phyloP scores from a whole-genome alignment of 1,139 yeast species.

The Yamadazyma sp. region DNA sequence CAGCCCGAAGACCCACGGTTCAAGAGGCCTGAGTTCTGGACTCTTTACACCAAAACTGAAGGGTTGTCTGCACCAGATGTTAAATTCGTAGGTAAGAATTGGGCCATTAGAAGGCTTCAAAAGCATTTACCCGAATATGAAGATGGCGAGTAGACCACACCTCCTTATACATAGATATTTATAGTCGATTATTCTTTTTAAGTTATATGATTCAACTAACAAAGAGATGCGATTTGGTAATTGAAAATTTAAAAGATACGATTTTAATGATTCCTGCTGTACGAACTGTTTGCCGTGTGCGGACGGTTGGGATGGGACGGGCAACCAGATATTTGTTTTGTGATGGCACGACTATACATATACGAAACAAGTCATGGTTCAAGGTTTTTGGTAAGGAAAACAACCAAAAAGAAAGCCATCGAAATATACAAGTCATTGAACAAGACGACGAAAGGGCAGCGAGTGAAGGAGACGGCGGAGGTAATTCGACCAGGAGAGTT shows the following conservation, averaged over 20 bases:
- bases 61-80: slow-evolving; percentile 70
- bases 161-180: neutral
- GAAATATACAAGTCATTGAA: neutral
- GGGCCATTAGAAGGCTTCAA: slow-evolving; percentile 76
- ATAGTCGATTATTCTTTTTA: slow-evolving; percentile 1
- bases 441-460: neutral
- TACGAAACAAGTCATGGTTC: slow-evolving; percentile 2
- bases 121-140: slow-evolving; percentile 48
- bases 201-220: neutral
- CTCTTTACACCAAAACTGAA: slow-evolving; percentile 56
- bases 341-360: neutral
- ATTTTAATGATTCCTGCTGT: neutral
- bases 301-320: neutral
- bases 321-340: neutral
- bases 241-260: neutral
- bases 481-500: neutral
- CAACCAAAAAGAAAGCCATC: neutral
- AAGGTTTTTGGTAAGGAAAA: neutral
- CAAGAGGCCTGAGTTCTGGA: slow-evolving; percentile 72
- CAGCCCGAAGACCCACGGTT: slow-evolving; percentile 60
- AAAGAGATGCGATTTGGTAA: neutral
- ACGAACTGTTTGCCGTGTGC: neutral
- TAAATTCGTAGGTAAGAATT: slow-evolving; percentile 68
- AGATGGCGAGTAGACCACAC: slow-evolving; percentile 9
- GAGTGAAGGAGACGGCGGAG: no score